Evolutionary conservation across 805 yeast species (phyloP), one percentile per base, ranked within the genome.

Genomic region (Wickerhamiella dianesei): DNA sequence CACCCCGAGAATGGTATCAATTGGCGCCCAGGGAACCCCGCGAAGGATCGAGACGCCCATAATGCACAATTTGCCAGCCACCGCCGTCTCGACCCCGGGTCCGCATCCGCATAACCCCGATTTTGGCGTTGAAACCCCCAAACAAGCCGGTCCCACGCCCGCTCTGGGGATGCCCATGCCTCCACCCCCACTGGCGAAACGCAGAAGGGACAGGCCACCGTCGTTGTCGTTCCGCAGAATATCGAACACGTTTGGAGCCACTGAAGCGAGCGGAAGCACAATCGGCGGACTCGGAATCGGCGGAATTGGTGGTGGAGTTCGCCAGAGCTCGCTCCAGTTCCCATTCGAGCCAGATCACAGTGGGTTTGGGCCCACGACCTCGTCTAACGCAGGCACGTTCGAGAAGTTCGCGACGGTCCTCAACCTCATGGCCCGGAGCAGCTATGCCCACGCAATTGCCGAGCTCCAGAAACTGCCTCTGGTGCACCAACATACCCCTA

Each of bases 391-490:
- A 17, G 48, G 19, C 2, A 48, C 50, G 4, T 32, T 53, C n/a
- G 53, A 47, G 22, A 6, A 41, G 13, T 18, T 53, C 2, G 41
- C 41, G 2, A 42, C 41, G 17, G 50, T 53, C 6, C 36, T 50
- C 9, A 44, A 49, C 16, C 44, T 45, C 19, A 32, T 54, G 12
- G 47, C 53, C 20, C 50, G 72, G 40, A 88, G 74, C 62, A 92
- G 88, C 57, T 83, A 94, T 54, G 77, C 76, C 58, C 78, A 80
- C 56, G 94, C 96, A 0, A 76, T 88, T 8, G 65, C 89, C 47
- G 65, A 77, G 2, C 67, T 89, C 25, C 77, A 76, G 46, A 63
- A 76, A 20, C 67, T 92, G 18, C 84, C 94, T 1, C 73, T 71
- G 44, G 57, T 68, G 43, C 83, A 80, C 61, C 67, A 73, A 49